A percentile compares a stretch with the other conserved stretches of the same genome.
Conservation (phyloP, 345 rosid species). For the Salix viminalis region DNA sequence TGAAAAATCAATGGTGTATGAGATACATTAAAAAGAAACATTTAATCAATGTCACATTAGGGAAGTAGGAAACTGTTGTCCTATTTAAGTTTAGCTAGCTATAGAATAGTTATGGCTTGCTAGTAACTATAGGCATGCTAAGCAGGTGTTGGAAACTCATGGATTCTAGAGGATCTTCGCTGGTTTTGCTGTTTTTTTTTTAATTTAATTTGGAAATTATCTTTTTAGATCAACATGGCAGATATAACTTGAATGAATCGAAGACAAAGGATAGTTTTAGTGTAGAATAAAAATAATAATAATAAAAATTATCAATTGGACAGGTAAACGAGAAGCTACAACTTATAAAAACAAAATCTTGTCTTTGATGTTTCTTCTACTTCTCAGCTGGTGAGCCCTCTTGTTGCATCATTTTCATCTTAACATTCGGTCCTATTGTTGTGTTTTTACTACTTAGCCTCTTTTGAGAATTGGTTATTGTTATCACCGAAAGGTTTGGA, state of each 20-base stretch:
- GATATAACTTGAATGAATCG: background rate
- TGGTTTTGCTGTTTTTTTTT: background rate
- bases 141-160: background rate
- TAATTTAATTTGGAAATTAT: background rate
- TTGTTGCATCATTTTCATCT: background rate
- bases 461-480: background rate
- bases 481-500: conserved; percentile 9
- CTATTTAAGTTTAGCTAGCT: background rate
- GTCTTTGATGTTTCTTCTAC: background rate
- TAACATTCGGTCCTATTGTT: background rate
- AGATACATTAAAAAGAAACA: too few relatives aligned
- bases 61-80: too few relatives aligned
- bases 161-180: background rate
- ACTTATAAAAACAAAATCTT: background rate
- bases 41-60: too few relatives aligned
- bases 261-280: background rate
- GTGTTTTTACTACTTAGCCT: background rate
- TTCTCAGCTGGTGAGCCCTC: background rate
- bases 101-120: background rate
- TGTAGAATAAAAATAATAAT: background rate
- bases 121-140: background rate
- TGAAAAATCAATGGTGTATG: too few relatives aligned
- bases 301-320: background rate
- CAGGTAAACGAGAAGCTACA: background rate
- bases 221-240: background rate